These are phyloP conservation scores for Biscutella laevigata DNA, from an alignment of 441 rosid species.

Conservation along the genomic window DNA sequence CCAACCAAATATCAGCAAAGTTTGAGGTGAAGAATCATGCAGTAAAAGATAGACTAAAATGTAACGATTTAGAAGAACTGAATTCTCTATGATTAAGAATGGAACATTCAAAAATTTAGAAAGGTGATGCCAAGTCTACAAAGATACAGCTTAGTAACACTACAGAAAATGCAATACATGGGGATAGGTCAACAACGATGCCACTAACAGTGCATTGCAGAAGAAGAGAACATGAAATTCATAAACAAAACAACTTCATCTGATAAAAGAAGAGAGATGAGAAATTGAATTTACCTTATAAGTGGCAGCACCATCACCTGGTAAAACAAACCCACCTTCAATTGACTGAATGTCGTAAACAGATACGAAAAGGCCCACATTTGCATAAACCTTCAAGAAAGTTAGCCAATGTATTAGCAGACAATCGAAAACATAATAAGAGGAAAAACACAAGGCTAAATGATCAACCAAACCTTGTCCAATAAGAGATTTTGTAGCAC, in stretches of 20 bases:
- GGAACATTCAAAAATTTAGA: background rate
- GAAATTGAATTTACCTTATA: slow-evolving; percentile 41
- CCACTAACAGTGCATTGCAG: background rate
- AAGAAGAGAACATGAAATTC: too few species aligned
- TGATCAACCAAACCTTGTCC: slow-evolving; percentile 57
- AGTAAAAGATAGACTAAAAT: background rate
- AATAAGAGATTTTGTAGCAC: slow-evolving; percentile 56
- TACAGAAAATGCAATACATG: too few species aligned
- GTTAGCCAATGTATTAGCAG: background rate
- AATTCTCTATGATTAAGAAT: background rate
- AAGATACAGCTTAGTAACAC: background rate
- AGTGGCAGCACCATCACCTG: slow-evolving; percentile 79
- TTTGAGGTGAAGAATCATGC: background rate
- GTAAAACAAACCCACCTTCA: slow-evolving; percentile 64
- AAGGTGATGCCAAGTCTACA: background rate
- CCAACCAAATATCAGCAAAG: background rate
- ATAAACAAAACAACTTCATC: too few species aligned
- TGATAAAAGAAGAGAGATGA: background rate
- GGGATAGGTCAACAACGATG: background rate
- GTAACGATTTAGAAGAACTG: background rate
- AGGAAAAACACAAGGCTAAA: background rate
- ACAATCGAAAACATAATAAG: background rate
- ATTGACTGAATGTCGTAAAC: slow-evolving; percentile 53
- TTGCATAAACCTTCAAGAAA: slow-evolving; percentile 48
- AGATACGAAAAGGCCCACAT: slow-evolving; percentile 68